Base-by-base conservation (phyloP, 2,329 filamentous ascomycete genomes). In the Atkinsonella texensis region DNA sequence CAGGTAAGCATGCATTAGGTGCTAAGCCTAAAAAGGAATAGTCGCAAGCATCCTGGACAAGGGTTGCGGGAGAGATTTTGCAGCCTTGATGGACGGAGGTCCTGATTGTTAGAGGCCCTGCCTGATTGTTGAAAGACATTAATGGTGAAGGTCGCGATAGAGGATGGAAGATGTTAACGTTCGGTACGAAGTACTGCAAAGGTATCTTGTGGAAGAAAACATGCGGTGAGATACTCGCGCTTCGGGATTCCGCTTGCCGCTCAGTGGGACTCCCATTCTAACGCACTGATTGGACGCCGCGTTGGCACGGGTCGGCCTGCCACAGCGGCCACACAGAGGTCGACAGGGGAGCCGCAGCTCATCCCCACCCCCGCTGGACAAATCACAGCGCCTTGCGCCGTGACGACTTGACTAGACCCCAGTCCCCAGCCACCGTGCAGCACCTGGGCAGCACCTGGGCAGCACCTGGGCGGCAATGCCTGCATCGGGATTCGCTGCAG, bases 381-480 rank as follows among this genome's bases (percentile, higher is more conserved):
- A 74, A 74, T 74, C 60, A 70, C 53, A 52, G 47, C 15, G 47
- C 52, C 44, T 52, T 53, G 45, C 50, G 53, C 56, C 59, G 71
- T 74, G 72, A 73, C 66, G 61, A 48, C 4, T n/a, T 11, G 31
- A 12, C 39, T 20, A 15, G 39, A 31, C 18, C 17, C 44, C 49
- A 42, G 49, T 49, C 18, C 17, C 44, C 49, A 42, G 49, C 51
- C 44, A 62, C 60, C 56, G 48, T 56, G 57, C 65, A 65, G 65
- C 64, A 65, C 55, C 62, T 23, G 20, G 2, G 57, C 65, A 65
- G 65, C 64, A 65, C 55, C 62, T 23, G 20, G 2, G 57, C 65
- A 65, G 65, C 64, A 65, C 55, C 62, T 28, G 65, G 71, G 73
- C 73, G 73, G 73, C 66, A 74, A 75, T 61, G 62, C 58, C 57